phyloP scores from a whole-genome alignment of 257 asterid species.

The Solanum chaucha region DNA sequence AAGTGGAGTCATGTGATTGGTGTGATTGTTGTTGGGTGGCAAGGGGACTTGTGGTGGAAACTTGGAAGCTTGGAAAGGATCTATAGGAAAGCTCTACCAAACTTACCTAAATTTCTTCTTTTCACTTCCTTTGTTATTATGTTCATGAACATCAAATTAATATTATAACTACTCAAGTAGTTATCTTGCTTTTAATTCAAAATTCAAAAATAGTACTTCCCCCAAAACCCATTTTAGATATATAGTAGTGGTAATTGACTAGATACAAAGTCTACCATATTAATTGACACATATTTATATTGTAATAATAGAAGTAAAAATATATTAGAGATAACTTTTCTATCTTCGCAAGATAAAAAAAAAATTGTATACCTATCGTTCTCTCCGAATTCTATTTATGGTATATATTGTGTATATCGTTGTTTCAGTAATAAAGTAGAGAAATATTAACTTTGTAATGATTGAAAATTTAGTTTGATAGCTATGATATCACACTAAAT shows the following conservation, averaged over 20 bases:
- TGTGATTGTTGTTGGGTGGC: conserved; percentile 20
- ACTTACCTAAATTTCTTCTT: neutral
- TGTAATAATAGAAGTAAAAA: neutral
- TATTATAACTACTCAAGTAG: neutral
- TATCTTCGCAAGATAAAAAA: neutral
- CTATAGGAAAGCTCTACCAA: neutral
- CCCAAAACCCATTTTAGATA: neutral
- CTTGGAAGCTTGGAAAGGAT: neutral
- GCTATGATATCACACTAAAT: neutral
- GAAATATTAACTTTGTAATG: neutral
- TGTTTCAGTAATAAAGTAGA: neutral
- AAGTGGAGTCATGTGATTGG: conserved; percentile 31
- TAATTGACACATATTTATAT: neutral
- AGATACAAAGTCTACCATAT: neutral
- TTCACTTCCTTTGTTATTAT: neutral
- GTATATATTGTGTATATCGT: neutral
- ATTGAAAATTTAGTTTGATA: neutral
- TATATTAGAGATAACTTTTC: neutral
- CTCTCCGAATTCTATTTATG: neutral
- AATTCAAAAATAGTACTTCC: neutral
- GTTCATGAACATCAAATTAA: neutral
- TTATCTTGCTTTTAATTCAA: neutral
- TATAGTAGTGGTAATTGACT: neutral
- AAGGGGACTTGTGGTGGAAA: conserved; percentile 30
- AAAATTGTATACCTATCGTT: neutral